phyloP scores from a whole-genome alignment of 2,329 filamentous ascomycete genomes.

The Chrysoporthe deuterocubensis region DNA sequence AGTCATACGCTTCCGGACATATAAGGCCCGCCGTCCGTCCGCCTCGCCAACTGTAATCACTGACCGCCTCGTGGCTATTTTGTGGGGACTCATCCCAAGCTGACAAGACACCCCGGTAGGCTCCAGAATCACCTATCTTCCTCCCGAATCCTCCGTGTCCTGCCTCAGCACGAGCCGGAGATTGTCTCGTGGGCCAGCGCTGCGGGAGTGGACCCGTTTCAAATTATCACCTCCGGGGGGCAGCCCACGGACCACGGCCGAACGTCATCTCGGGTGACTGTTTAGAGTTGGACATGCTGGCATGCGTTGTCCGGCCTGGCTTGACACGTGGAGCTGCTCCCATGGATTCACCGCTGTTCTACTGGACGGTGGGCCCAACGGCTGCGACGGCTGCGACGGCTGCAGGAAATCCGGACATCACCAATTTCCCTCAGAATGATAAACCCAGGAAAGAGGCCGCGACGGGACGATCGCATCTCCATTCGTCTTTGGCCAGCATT shows the following conservation, averaged over 20 bases:
- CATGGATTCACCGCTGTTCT: slow-evolving; percentile 11
- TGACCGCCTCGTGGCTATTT: no score
- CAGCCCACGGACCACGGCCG: background rate
- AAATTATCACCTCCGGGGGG: background rate
- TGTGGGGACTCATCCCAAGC: no score
- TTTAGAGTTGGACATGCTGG: background rate
- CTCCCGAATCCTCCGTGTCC: background rate
- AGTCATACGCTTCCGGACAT: no score
- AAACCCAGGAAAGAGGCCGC: background rate
- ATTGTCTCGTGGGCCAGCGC: background rate
- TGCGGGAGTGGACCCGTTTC: background rate
- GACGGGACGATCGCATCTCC: background rate
- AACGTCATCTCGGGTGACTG: background rate
- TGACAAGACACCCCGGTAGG: no score
- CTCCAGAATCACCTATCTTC: background rate
- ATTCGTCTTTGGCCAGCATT: background rate
- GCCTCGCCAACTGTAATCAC: no score
- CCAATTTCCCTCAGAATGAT: slow-evolving; percentile 5
- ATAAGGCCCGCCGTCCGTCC: no score
- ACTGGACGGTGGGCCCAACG: background rate
- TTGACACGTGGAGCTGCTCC: slow-evolving; percentile 7
- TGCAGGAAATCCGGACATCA: background rate
- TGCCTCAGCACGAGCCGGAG: background rate
- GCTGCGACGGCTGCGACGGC: no score
- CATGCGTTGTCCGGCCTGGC: slow-evolving; percentile 2